Evolutionary conservation across 352 stramenopile species (phyloP), one percentile per base, ranked within the genome.

Genomic region (Phytophthora pseudosyringae): DNA sequence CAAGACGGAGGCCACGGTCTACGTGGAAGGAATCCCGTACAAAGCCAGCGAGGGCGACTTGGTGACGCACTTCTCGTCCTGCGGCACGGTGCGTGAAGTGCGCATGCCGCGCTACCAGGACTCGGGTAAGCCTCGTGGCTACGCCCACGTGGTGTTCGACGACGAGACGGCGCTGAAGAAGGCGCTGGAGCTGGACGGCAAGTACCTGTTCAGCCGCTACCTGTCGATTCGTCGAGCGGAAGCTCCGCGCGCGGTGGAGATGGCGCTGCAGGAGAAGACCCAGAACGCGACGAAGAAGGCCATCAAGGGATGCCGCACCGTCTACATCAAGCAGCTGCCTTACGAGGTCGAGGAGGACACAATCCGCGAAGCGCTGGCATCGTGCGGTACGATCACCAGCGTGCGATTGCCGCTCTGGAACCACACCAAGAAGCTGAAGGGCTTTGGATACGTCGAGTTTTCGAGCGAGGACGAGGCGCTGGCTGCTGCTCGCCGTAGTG

Each of bases 21-120:
- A 98, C 73, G 88, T 99, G 36, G 94, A 99, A 76, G 96, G 97
- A 25, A 96, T 99, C 40, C 92, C 96, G 36, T 99, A 98, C 80
- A 85, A 90, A 47, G 86, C 83, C 5, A 91, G 81, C 43, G 92
- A 97, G 63, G 84, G 96, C 12, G 87, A 98, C 58, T 66, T 99
- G 9, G 86, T 92, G 33, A 88, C 71, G 5, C 97, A 98, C 69
- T 98, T 98, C 45, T 78, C 84, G 13, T 75, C 75, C 12, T 97
- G 88, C 56, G 80, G 87, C 9, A 86, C 93, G n/a, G 88, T 99
- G 51, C 76, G 94, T 52, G 89, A 98, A 56, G 70, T 99, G 48
- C 89, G 97, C n/a, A 86, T 99, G 66, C 95, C 97, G 6, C 89
- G 89, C 12, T 91, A 91, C 65, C 93, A 98, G 59, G 93, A 98